Evolutionary conservation across 768 basidiomycete genomes (phyloP).

Genomic region (Dendrothele bispora): DNA sequence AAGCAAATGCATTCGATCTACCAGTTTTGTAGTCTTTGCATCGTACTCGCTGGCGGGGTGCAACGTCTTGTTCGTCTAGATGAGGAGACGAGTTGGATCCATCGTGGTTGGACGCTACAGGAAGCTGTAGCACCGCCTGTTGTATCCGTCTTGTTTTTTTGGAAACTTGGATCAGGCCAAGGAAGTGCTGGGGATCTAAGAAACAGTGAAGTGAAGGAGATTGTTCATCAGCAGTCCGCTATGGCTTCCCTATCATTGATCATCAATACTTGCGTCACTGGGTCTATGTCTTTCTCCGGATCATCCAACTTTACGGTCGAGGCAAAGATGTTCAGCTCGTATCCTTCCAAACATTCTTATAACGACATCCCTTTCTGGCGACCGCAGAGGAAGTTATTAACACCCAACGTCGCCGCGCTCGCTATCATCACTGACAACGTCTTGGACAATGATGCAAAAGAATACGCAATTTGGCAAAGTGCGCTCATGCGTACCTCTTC

Average conservation of each 20-base stretch:
- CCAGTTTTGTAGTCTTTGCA: too few relatives aligned
- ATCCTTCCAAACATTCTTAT: background rate
- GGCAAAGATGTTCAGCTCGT: background rate
- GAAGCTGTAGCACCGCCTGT: too few relatives aligned
- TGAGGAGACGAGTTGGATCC: too few relatives aligned
- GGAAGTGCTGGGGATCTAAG: background rate
- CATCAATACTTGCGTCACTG: slow-evolving; percentile 1
- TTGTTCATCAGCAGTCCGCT: slow-evolving; percentile 3
- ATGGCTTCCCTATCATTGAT: background rate
- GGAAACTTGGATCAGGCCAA: background rate
- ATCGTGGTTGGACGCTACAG: too few relatives aligned
- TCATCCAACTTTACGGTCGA: background rate
- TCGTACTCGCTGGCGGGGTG: too few relatives aligned
- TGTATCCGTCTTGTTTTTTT: too few relatives aligned
- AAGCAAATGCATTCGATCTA: too few relatives aligned
- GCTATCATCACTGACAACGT: background rate
- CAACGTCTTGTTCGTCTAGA: too few relatives aligned
- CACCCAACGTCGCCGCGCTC: background rate
- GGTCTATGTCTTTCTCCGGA: background rate
- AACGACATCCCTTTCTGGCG: background rate
- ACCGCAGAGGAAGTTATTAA: background rate
- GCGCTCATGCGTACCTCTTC: background rate
- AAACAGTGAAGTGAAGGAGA: background rate
- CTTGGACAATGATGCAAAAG: background rate
- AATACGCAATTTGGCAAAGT: too few relatives aligned